A percentile compares a stretch with the other conserved stretches of the same genome.
Conservation (phyloP, 2,329 filamentous ascomycete genomes). For the Claviceps paspali region DNA sequence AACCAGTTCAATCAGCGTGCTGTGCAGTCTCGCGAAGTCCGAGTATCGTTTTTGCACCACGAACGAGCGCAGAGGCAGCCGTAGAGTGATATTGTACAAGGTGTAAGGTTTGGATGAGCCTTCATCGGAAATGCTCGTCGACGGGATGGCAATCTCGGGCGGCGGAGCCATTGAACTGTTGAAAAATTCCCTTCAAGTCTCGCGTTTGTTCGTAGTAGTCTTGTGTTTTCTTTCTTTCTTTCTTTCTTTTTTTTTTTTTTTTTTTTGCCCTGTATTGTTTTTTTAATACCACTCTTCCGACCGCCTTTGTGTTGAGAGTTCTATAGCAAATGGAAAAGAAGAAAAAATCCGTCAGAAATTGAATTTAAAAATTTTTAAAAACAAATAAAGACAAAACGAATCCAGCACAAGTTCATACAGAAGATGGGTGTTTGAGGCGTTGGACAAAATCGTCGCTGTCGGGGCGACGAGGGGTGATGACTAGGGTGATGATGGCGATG, state of each 20-base stretch:
- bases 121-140: conserved; percentile 42
- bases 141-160: conserved; percentile 51
- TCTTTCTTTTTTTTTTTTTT: too few species aligned
- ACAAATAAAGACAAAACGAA: too few species aligned
- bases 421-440: too few species aligned
- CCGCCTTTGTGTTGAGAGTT: too few species aligned
- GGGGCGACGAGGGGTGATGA: background rate
- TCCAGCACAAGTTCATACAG: too few species aligned
- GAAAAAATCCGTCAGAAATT: too few species aligned
- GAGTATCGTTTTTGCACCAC: conserved; percentile 71
- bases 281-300: too few species aligned
- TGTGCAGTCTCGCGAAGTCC: conserved; percentile 57
- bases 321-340: too few species aligned
- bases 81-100: conserved; percentile 63
- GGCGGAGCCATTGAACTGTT: conserved; percentile 46
- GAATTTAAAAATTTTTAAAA: too few species aligned
- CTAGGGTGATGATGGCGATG: too few species aligned
- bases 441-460: background rate
- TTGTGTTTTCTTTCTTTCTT: background rate
- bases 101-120: conserved; percentile 50
- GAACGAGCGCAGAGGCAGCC: conserved; percentile 60
- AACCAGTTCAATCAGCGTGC: conserved; percentile 41
- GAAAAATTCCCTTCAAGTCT: too few species aligned
- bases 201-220: background rate
- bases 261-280: too few species aligned